Percentiles rank a stretch among this genome's conserved stretches.
phyloP scores from a whole-genome alignment of 768 basidiomycete species.

The Antrodiella citrinella region DNA sequence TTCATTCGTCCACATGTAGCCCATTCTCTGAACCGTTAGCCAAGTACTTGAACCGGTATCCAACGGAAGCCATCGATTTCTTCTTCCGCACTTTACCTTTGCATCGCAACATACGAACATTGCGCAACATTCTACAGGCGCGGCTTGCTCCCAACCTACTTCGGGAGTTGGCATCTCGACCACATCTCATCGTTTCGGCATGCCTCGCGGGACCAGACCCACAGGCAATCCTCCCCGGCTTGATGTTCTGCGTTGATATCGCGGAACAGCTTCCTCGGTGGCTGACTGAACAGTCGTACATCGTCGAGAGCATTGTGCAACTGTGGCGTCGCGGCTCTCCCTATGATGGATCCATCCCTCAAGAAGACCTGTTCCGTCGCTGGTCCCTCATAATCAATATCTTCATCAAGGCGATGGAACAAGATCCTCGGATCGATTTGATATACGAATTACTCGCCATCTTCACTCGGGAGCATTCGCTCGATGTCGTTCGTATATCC shows the following conservation, averaged over 20 bases:
- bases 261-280: conserved; percentile 58
- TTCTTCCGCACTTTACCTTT: conserved; percentile 75
- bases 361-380: conserved; percentile 46
- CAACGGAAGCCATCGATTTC: conserved; percentile 75
- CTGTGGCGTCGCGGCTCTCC: conserved; percentile 59
- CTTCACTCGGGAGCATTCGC: conserved; percentile 70
- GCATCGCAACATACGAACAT: conserved; percentile 72
- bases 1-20: conserved; percentile 84
- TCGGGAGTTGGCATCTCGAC: conserved; percentile 57
- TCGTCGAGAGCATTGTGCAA: conserved; percentile 61
- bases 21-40: conserved; percentile 93
- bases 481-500: conserved; percentile 72
- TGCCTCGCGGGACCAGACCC: conserved; percentile 45
- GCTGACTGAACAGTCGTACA: conserved; percentile 59
- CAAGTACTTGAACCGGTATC: conserved; percentile 87
- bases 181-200: conserved; percentile 41
- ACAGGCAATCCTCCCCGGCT: conserved; percentile 53
- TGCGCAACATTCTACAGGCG: conserved; percentile 76
- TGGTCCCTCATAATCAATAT: conserved; percentile 65
- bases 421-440: conserved; percentile 75
- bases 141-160: conserved; percentile 69
- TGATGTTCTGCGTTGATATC: conserved; percentile 74
- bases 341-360: conserved; percentile 27
- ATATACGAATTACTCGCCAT: conserved; percentile 82
- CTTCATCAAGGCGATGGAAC: conserved; percentile 64